Evolutionary conservation across 352 stramenopile species (phyloP).

Genomic region (Phytophthora palmivora): DNA sequence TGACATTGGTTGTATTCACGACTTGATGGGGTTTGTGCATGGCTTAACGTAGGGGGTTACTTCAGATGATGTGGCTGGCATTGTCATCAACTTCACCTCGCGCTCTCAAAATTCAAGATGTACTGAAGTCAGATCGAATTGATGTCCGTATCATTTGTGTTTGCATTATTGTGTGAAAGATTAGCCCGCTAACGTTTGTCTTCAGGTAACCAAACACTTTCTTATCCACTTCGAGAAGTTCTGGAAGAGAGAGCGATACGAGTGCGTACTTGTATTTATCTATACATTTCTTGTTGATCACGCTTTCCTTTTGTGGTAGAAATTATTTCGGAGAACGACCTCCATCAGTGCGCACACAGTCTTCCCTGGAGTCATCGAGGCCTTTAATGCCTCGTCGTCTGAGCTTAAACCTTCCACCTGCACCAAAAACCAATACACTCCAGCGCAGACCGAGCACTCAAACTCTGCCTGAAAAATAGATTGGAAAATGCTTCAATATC

Average conservation of each 20-base stretch:
- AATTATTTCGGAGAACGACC: slow-evolving; percentile 67
- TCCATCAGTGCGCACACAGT: not conserved
- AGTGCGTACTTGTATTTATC: slow-evolving; percentile 37
- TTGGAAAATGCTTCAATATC: too few relatives aligned
- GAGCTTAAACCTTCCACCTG: slow-evolving; percentile 54
- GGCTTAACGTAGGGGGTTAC: slow-evolving; percentile 50
- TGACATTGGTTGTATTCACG: not conserved
- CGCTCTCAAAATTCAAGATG: slow-evolving; percentile 67
- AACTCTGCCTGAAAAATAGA: slow-evolving; percentile 13
- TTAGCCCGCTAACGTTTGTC: not conserved
- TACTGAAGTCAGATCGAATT: slow-evolving; percentile 75
- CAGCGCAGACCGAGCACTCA: slow-evolving; percentile 59
- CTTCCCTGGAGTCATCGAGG: slow-evolving; percentile 5
- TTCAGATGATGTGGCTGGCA: slow-evolving; percentile 87
- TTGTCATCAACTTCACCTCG: slow-evolving; percentile 59
- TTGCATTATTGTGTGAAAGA: not conserved
- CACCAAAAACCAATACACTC: slow-evolving; percentile 35
- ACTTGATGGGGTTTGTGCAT: not conserved
- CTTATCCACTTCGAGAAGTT: slow-evolving; percentile 81
- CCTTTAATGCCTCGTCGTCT: slow-evolving; percentile 38
- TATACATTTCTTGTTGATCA: not conserved
- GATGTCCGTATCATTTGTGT: slow-evolving; percentile 35
- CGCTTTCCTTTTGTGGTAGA: slow-evolving; percentile 15
- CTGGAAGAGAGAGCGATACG: slow-evolving; percentile 79
- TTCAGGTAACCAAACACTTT: slow-evolving; percentile 70